Evolutionary conservation across 495 filamentous ascomycete genomes (phyloP).

Genomic region (Xylaria castorea): DNA sequence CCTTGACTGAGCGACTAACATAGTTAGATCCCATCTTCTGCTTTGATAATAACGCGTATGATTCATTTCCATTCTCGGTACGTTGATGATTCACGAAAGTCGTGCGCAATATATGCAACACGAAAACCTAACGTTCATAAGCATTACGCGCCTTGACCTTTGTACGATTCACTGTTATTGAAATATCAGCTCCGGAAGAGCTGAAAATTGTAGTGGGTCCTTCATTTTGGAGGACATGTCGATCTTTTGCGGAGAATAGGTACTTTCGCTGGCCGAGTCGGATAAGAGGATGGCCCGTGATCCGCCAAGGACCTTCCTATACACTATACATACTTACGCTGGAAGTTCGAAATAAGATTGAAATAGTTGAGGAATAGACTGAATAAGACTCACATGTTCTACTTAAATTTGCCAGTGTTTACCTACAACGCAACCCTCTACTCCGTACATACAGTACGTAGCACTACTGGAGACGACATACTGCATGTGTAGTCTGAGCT

Average conservation of each 20-base stretch:
- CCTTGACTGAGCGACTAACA: background rate
- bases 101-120: background rate
- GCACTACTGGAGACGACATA: too few species aligned
- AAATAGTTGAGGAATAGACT: background rate
- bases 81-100: background rate
- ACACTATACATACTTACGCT: too few species aligned
- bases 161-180: background rate
- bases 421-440: too few species aligned
- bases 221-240: background rate
- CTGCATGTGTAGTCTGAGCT: too few species aligned
- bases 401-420: too few species aligned
- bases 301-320: background rate
- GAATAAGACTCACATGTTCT: background rate
- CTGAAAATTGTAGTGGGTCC: constrained; percentile 15
- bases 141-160: background rate
- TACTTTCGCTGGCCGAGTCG: constrained; percentile 19
- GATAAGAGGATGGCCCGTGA: background rate
- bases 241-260: background rate
- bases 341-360: background rate
- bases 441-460: too few species aligned
- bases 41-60: background rate
- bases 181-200: background rate
- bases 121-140: background rate
- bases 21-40: background rate
- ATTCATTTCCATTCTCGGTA: background rate